Percentiles rank a stretch among this genome's conserved stretches.
These are phyloP conservation scores for Phytophthora gonapodyides DNA, from an alignment of 352 stramenopile genomes.

Conservation along the genomic window DNA sequence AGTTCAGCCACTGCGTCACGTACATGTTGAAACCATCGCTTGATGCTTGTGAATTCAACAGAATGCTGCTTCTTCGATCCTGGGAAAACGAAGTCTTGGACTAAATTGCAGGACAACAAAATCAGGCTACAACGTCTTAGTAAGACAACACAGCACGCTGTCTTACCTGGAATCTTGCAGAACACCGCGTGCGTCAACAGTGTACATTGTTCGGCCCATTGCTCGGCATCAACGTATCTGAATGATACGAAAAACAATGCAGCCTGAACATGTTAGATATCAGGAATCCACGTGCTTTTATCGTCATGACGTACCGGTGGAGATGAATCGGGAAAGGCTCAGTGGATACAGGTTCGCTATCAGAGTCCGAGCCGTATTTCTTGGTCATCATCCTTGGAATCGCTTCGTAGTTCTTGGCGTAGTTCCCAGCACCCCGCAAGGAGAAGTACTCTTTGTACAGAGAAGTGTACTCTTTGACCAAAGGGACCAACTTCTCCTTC, in stretches of 20 bases:
- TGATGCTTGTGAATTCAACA: conserved; percentile 62
- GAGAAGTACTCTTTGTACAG: conserved; percentile 63
- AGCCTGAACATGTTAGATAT: neutral
- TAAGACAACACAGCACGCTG: neutral
- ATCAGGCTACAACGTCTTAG: neutral
- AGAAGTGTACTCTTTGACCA: conserved; percentile 56
- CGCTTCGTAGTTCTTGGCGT: conserved; percentile 33
- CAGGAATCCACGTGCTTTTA: neutral
- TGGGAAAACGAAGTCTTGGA: conserved; percentile 71
- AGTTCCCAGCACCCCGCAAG: conserved; percentile 40
- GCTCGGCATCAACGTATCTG: conserved; percentile 60
- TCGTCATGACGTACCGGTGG: conserved; percentile 31
- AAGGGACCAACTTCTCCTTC: conserved; percentile 33
- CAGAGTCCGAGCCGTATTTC: conserved; percentile 26
- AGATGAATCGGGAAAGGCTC: conserved; percentile 36
- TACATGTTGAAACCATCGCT: conserved; percentile 89
- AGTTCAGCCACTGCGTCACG: conserved; percentile 8
- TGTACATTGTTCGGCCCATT: conserved; percentile 79
- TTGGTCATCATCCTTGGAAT: conserved; percentile 38
- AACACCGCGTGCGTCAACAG: conserved; percentile 83
- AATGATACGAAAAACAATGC: neutral
- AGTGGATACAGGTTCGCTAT: conserved; percentile 2
- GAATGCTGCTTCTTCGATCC: conserved; percentile 62
- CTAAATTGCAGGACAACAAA: conserved; percentile 32
- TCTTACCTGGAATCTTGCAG: conserved; percentile 71